Evolutionary conservation across 2,329 filamentous ascomycete species (phyloP).

Genomic region (Cladobotryum mycophilum): DNA sequence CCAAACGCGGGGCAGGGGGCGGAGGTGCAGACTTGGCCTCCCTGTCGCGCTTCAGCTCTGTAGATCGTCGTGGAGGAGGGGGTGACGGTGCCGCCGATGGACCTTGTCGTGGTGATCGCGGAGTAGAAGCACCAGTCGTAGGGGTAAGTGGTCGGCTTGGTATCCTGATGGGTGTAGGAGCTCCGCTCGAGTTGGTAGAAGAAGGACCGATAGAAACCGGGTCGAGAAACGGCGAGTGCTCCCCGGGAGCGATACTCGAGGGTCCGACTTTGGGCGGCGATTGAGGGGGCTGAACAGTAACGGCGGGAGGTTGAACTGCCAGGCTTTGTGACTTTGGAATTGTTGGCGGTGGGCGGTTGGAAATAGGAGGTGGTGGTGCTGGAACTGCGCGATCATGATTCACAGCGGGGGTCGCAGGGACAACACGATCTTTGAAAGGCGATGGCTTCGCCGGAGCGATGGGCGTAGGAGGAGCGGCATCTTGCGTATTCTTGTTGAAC

Average conservation of each 20-base stretch:
- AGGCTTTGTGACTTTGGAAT: constrained; percentile 18
- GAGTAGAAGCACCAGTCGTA: constrained; percentile 24
- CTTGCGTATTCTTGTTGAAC: constrained; percentile 33
- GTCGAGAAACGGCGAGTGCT: constrained; percentile 42
- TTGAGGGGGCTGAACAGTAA: constrained; percentile 63
- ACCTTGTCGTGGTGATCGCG: constrained; percentile 40
- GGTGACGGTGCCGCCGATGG: constrained; percentile 54
- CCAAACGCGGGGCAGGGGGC: constrained; percentile 72
- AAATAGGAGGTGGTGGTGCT: constrained; percentile 17
- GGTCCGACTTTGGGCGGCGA: constrained; percentile 54
- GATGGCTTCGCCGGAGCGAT: constrained; percentile 16
- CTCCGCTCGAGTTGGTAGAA: constrained; percentile 32
- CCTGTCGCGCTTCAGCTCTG: constrained; percentile 47
- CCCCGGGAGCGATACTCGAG: constrained; percentile 28
- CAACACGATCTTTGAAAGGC: constrained; percentile 11
- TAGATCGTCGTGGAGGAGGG: constrained; percentile 57
- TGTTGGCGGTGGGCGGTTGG: constrained; percentile 19
- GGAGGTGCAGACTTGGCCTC: constrained; percentile 46
- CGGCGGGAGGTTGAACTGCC: constrained; percentile 49
- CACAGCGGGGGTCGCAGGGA: constrained; percentile 11
- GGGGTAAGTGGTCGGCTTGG: constrained; percentile 52
- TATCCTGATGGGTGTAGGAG: constrained; percentile 44
- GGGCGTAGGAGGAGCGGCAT: constrained; percentile 17
- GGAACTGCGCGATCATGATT: constrained; percentile 18
- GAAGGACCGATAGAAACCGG: constrained; percentile 38